These are phyloP conservation scores for Mycosarcoma maydis DNA, from an alignment of 1,284 basidiomycete species.

Conservation along the genomic window DNA sequence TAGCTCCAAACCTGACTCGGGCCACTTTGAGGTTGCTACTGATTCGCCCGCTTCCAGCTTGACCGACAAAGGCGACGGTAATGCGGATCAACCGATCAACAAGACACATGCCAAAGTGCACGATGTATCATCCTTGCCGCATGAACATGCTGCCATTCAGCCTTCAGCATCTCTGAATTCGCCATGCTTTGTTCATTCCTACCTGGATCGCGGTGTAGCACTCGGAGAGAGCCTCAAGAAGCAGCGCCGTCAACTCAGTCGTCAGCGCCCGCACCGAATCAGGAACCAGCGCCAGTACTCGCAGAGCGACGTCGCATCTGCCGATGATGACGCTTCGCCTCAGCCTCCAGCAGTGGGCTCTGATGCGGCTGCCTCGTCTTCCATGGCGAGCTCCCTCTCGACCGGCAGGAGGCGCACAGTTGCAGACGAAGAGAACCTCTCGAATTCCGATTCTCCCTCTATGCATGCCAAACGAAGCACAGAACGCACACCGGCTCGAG, in stretches of 20 bases:
- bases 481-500: constrained; percentile 23
- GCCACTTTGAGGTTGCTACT: constrained; percentile 16
- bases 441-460: constrained; percentile 22
- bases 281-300: constrained; percentile 7
- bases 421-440: constrained; percentile 11
- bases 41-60: constrained; percentile 21
- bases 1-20: constrained; percentile 15
- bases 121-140: constrained; percentile 36
- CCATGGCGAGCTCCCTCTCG: constrained; percentile 1
- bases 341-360: background rate
- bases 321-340: constrained; percentile 20
- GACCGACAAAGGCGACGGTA: constrained; percentile 1
- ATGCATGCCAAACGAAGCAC: background rate
- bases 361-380: background rate
- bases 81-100: constrained; percentile 19
- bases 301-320: constrained; percentile 29
- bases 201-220: constrained; percentile 49
- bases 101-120: constrained; percentile 45
- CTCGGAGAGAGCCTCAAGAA: constrained; percentile 46
- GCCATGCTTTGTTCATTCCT: constrained; percentile 60
- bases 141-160: constrained; percentile 19
- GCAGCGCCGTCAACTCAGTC: constrained; percentile 35
- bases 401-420: background rate
- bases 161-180: constrained; percentile 21
- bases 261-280: constrained; percentile 16